Evolutionary conservation across 73 alveolate genomes (phyloP).

Genomic region (Loxodes magnus): DNA sequence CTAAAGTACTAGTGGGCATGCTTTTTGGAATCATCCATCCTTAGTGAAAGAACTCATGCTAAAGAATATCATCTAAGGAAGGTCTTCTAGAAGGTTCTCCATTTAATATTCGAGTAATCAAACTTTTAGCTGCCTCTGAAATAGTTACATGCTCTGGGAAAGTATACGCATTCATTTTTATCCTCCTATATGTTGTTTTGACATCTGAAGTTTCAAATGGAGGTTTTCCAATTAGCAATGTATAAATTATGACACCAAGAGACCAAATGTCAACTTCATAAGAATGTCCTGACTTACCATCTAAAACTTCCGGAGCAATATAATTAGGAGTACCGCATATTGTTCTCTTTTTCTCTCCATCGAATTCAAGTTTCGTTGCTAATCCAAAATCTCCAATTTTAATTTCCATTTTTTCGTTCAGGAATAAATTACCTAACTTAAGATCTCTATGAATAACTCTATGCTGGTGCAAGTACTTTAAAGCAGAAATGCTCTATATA

Average conservation of each 20-base stretch:
- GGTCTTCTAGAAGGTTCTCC: slow-evolving; percentile 56
- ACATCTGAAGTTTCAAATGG: slow-evolving; percentile 84
- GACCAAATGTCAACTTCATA: slow-evolving; percentile 86
- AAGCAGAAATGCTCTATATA: slow-evolving; percentile 40
- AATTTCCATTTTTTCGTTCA: slow-evolving; percentile 63
- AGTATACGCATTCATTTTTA: slow-evolving; percentile 39
- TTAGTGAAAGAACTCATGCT: slow-evolving; percentile 32
- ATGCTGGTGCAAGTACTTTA: slow-evolving; percentile 38
- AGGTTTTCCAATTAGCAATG: slow-evolving; percentile 67
- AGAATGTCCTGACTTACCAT: slow-evolving; percentile 65
- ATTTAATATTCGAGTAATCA: slow-evolving; percentile 45
- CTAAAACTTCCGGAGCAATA: slow-evolving; percentile 82
- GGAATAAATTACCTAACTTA: slow-evolving; percentile 62
- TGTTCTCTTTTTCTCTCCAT: slow-evolving; percentile 67
- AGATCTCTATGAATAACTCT: slow-evolving; percentile 63
- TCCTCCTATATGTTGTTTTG: slow-evolving; percentile 56
- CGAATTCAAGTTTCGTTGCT: slow-evolving; percentile 68
- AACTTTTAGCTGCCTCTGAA: slow-evolving; percentile 41
- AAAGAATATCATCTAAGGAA: slow-evolving; percentile 30
- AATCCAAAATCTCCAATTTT: slow-evolving; percentile 71
- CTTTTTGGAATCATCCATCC: slow-evolving; percentile 59
- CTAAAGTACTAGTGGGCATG: slow-evolving; percentile 67
- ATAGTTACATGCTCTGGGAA: slow-evolving; percentile 61
- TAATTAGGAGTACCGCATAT: slow-evolving; percentile 82
- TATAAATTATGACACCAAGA: slow-evolving; percentile 69